phyloP scores from a whole-genome alignment of 768 basidiomycete species.

The Galerina marginata region DNA sequence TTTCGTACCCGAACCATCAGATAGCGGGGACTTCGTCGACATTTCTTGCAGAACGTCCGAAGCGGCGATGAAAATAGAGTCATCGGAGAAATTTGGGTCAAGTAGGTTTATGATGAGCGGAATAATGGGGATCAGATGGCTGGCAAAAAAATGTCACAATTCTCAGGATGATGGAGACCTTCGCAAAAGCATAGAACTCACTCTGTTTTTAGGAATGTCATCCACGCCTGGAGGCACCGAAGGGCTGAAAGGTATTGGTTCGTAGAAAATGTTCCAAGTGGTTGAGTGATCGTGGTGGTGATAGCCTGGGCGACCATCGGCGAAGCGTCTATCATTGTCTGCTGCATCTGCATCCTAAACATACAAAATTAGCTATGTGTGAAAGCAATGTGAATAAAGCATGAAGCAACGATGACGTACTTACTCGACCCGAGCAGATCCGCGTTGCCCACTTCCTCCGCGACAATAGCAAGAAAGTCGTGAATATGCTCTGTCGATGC shows the following conservation, averaged over 20 bases:
- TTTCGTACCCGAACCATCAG: conserved; percentile 70
- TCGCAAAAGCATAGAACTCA: conserved; percentile 34
- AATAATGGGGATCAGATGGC: conserved; percentile 74
- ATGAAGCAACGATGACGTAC: conserved; percentile 48
- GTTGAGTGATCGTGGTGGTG: conserved; percentile 54
- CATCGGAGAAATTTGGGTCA: conserved; percentile 55
- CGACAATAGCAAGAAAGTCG: conserved; percentile 82
- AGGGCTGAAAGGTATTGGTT: conserved; percentile 73
- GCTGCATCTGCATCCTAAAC: conserved; percentile 63
- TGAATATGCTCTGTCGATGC: conserved; percentile 64
- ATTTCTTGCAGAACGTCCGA: conserved; percentile 81
- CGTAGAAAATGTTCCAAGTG: conserved; percentile 32
- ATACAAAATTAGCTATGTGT: not conserved
- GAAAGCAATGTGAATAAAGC: not conserved
- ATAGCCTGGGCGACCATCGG: conserved; percentile 77
- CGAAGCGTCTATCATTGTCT: conserved; percentile 69
- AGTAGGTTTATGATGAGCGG: conserved; percentile 69
- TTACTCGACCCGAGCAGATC: conserved; percentile 76
- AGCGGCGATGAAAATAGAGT: conserved; percentile 61
- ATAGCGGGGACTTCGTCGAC: conserved; percentile 72
- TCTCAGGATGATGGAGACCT: not conserved
- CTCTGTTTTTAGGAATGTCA: conserved; percentile 71
- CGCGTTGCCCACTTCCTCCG: conserved; percentile 80
- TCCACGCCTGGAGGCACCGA: conserved; percentile 86
- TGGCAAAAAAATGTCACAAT: conserved; percentile 29